These are phyloP conservation scores for Betula pendula DNA, from an alignment of 306 rosid genomes.

Conservation along the genomic window DNA sequence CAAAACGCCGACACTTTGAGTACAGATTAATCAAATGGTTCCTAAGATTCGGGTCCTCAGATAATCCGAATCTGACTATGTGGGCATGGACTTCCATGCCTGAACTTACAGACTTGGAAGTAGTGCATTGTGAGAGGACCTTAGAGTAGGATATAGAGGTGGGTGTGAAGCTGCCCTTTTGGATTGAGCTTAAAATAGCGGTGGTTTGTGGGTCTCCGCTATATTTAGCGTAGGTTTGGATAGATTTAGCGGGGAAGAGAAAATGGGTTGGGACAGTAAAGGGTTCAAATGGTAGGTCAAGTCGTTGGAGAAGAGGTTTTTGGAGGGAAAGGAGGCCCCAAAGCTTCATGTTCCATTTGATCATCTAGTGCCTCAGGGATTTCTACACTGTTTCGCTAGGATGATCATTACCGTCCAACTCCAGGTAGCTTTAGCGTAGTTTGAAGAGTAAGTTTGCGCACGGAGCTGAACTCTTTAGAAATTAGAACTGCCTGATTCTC, in stretches of 20 bases:
- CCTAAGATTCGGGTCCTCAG: conserved; percentile 39
- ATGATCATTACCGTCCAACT: conserved; percentile 1
- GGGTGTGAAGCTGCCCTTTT: conserved; percentile 1
- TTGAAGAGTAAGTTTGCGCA: no score
- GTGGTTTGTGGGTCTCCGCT: conserved; percentile 19
- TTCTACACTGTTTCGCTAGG: not conserved
- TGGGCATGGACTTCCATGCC: conserved; percentile 73
- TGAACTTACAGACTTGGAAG: conserved; percentile 46
- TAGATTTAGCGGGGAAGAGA: conserved; percentile 12
- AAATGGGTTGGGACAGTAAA: conserved; percentile 15
- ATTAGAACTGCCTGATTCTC: no score
- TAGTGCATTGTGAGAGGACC: conserved; percentile 54
- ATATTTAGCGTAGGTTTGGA: conserved; percentile 23
- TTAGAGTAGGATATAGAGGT: conserved; percentile 38
- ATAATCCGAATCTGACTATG: conserved; percentile 61
- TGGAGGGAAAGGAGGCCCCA: conserved; percentile 31
- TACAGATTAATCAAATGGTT: conserved; percentile 50
- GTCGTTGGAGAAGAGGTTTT: conserved; percentile 28
- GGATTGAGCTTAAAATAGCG: conserved; percentile 6
- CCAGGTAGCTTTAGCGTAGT: not conserved
- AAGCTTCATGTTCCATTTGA: conserved; percentile 35
- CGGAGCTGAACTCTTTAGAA: no score
- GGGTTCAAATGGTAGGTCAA: conserved; percentile 31
- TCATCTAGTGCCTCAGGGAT: conserved; percentile 12
- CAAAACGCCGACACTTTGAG: conserved; percentile 46